Conservation (phyloP, 1,284 basidiomycete species). For the Cryptococcus deneoformans region DNA sequence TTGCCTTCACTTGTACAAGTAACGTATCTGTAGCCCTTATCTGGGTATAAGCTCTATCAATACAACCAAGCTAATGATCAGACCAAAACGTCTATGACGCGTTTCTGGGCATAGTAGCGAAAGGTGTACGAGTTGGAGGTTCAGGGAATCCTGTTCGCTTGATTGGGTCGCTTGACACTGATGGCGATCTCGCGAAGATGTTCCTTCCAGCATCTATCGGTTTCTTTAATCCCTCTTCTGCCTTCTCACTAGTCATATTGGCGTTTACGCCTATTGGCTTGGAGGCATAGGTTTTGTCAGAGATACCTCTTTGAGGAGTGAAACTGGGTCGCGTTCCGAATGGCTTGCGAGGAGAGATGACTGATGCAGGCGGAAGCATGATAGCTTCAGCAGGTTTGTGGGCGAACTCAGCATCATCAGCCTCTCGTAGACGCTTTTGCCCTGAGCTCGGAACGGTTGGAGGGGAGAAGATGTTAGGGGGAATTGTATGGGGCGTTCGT, state of each 20-base stretch:
- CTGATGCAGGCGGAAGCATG: constrained; percentile 13
- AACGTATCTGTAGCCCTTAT: not conserved
- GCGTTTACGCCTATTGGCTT: not conserved
- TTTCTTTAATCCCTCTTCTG: not conserved
- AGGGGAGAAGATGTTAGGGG: constrained; percentile 14
- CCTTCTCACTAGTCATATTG: not conserved
- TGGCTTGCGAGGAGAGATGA: constrained; percentile 2
- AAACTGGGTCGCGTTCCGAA: constrained; percentile 6
- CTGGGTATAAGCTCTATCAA: not conserved
- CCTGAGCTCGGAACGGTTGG: constrained; percentile 1
- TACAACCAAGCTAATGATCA: not conserved
- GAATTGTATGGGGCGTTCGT: constrained; percentile 8
- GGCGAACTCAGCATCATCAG: constrained; percentile 10
- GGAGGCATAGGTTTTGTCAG: not conserved
- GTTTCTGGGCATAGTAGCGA: not conserved
- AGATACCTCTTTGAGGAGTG: constrained; percentile 15
- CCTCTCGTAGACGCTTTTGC: constrained; percentile 22
- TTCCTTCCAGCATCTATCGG: not conserved
- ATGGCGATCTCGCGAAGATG: constrained; percentile 4
- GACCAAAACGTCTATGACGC: not conserved
- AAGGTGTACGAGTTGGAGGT: constrained; percentile 12
- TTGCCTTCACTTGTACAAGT: constrained; percentile 1
- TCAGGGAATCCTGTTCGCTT: constrained; percentile 14
- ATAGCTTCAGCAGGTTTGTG: constrained; percentile 21
- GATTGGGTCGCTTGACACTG: not conserved